Evolutionary conservation across 768 basidiomycete genomes (phyloP), one percentile per base, ranked within the genome.

Genomic region (Suillus sp.): DNA sequence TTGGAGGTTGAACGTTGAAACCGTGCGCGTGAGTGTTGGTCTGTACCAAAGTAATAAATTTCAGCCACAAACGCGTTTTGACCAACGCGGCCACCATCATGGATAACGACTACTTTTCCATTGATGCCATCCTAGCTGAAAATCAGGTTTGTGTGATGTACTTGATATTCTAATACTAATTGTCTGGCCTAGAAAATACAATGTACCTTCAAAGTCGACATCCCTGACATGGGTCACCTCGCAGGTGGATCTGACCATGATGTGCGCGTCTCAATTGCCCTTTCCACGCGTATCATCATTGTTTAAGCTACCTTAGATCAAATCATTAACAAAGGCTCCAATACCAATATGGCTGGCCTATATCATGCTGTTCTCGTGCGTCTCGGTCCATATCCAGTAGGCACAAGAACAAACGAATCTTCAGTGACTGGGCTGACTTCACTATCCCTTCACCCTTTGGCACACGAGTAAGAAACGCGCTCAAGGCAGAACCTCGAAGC

Each of bases 271-370:
- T 57, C 56, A 20, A 64, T 53, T 18, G 32, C 59, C 42, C 25
- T 42, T 57, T 38, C 30, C 56, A 43, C 51, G 25, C 11, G 20
- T 54, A 22, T 45, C 22, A 42, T 55, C 51, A 63, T 35, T 38
- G 67, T 70, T 60, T 69, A 20, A 38, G 47, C 40, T 60, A 18
- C 27, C 45, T 63, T 57, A 97, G 95, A 93, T 98, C 62, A 85
- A 88, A 64, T 81, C 86, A 16, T 77, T 83, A 35, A 87, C 86
- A 71, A 96, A 94, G 72, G 78, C 91, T 2, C 90, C 92, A 67
- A 79, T 98, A 11, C 95, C 96, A 3, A 85, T 95, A 67, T 98
- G 96, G 96, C 83, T 98, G 57, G 92, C 90, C 0, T 92, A 94
- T 68, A 91, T 90, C 60, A 81, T 96, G 61, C 84, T 95, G 56